Evolutionary conservation across 2,329 filamentous ascomycete genomes (phyloP), one percentile per base, ranked within the genome.

Genomic region (Tolypocladium endophyticum): DNA sequence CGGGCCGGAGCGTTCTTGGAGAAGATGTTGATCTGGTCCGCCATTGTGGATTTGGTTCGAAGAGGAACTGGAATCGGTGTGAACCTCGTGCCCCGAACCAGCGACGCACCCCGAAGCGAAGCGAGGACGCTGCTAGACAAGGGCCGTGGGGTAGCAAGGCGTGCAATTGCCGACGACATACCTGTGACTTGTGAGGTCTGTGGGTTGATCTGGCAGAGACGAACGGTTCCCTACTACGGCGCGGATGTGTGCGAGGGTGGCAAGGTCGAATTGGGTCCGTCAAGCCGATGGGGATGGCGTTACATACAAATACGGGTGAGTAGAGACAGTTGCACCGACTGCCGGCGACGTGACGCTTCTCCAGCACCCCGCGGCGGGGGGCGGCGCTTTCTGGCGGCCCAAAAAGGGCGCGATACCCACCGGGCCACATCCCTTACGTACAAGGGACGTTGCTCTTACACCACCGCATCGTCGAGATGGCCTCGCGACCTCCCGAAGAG

Each of bases 1-100:
- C 82, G 79, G 67, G 79, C 76, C 64, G 82, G 80, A 64, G 83
- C 83, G 66, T 85, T 77, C 75, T 83, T 81, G 72, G 81, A 81
- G 70, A 81, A 80, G 66, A 87, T 70, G 63, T 79, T 74, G 65
- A 73, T 73, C 69, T 77, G 77, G 69, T 79, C 76, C 60, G 78
- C 74, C 73, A 78, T 79, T 62, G 69, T 77, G 70, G 74, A 71
- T 66, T 70, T 67, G 61, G 70, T 59, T 66, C 72, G 66, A 65
- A 61, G 59, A 62, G 60, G 57, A 65, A 62, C 61, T 69, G 68
- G 55, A 61, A 61, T 63, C 61, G 63, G 66, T 68, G 72, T 74
- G 67, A 73, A 72, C 61, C 61, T 65, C 54, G 64, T 61, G 59
- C 59, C 57, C 41, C 56, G 20, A 59, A 59, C 60, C 55, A 60